Evolutionary conservation across 306 rosid genomes (phyloP), one percentile per base, ranked within the genome.

Genomic region (Quercus rubra): DNA sequence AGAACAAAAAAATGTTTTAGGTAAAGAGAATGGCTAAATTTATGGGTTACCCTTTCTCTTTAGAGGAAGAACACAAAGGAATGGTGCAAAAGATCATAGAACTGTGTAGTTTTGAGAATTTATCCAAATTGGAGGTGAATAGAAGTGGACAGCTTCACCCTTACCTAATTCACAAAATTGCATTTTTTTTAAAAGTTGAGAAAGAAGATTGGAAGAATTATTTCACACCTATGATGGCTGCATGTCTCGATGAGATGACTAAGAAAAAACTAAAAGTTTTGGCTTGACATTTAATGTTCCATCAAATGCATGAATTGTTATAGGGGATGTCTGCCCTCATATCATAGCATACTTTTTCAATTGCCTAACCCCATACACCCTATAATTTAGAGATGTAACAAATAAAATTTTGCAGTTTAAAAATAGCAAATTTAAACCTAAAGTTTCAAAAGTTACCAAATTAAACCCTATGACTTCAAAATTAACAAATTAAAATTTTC

Each of bases 41-140:
- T 15, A n/a, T 77, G 41, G 75, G 78, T 35, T 11, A 10, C 13
- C 70, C 79, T 2, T 56, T 67, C 63, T 70, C 78, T 0, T 10
- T 13, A 1, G 80, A 77, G 49, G 82, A 84, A 81, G 82, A 85
- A 20, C 23, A 6, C 2, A 5, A 21, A 12, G 80, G 81, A 6
- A 49, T 5, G 2, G 62, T 66, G 27, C 54, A 71, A n/a, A 69
- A 85, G 2, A 63, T 85, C 0, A 5, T 56, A 30, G 30, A 49
- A 23, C 23, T 74, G 0, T 78, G 85, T 35, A 70, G 83, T 12
- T 30, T 81, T 30, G 76, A 85, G 67, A 62, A 52, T 21, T 25
- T 77, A 74, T 71, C 49, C 11, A 73, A 46, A 38, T 71, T 83
- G 69, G 63, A 71, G 72, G 81, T 59, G 25, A 81, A 85, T 59